Evolutionary conservation across 192 early-diverging fungal genomes (phyloP).

Genomic region (Funneliformis geosporum): DNA sequence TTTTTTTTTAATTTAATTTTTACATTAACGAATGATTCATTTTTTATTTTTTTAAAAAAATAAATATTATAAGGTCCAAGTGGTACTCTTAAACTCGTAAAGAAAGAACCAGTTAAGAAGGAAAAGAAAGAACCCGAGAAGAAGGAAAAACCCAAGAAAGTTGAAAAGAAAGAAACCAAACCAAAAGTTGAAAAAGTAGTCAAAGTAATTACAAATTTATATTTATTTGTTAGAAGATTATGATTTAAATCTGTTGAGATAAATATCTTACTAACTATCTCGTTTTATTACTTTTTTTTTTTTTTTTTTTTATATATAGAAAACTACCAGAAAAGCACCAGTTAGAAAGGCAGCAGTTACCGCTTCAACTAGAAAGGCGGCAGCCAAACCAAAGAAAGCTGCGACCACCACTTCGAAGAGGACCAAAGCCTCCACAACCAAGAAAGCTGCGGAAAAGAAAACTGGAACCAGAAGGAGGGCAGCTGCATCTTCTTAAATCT

Average conservation of each 20-base stretch:
- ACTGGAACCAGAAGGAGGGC: background rate
- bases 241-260: background rate
- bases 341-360: background rate
- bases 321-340: background rate
- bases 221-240: too few species aligned
- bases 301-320: background rate
- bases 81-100: slow-evolving; percentile 30
- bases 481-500: background rate
- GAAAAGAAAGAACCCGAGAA: slow-evolving; percentile 27
- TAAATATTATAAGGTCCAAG: slow-evolving; percentile 1
- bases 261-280: background rate
- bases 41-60: too few species aligned
- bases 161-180: slow-evolving; percentile 20
- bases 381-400: slow-evolving; percentile 5
- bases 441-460: background rate
- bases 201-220: too few species aligned
- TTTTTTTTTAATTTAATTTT: background rate
- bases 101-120: slow-evolving; percentile 24
- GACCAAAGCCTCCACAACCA: background rate
- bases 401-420: background rate
- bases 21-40: background rate
- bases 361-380: background rate
- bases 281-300: background rate
- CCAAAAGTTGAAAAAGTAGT: slow-evolving; percentile 19
- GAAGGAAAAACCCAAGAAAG: slow-evolving; percentile 26